Evolutionary conservation across 2,329 filamentous ascomycete genomes (phyloP).

Genomic region (Clonostachys rosea): DNA sequence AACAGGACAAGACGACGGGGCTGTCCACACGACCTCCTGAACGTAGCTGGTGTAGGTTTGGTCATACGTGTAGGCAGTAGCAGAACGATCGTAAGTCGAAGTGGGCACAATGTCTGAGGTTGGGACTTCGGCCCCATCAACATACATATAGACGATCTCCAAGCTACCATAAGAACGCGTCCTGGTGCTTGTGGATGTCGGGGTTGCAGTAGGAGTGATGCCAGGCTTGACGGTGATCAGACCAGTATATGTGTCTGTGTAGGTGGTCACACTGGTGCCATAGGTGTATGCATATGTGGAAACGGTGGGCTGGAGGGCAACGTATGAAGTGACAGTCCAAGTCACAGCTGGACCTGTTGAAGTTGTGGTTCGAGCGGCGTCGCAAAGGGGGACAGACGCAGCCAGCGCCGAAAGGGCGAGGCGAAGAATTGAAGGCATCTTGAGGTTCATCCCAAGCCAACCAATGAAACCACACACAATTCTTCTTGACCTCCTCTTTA

Average conservation of each 20-base stretch:
- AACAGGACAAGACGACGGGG: constrained; percentile 17
- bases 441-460: no score
- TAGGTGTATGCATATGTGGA: background rate
- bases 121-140: constrained; percentile 5
- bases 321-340: background rate
- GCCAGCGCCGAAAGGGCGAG: no score
- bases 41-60: constrained; percentile 7
- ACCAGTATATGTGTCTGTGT: background rate
- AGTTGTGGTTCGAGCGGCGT: no score
- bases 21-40: constrained; percentile 12
- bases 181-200: constrained; percentile 2
- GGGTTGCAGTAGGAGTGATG: constrained; percentile 3
- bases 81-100: constrained; percentile 1
- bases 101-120: constrained; percentile 5
- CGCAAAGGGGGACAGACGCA: no score
- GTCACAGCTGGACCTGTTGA: no score
- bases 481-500: no score
- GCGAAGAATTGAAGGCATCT: no score
- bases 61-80: background rate
- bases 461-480: no score
- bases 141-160: constrained; percentile 8
- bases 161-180: constrained; percentile 7
- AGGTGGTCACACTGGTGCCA: background rate
- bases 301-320: background rate
- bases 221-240: background rate